These are phyloP conservation scores for Ligustrum vulgare DNA, from an alignment of 257 asterid species.

Conservation along the genomic window DNA sequence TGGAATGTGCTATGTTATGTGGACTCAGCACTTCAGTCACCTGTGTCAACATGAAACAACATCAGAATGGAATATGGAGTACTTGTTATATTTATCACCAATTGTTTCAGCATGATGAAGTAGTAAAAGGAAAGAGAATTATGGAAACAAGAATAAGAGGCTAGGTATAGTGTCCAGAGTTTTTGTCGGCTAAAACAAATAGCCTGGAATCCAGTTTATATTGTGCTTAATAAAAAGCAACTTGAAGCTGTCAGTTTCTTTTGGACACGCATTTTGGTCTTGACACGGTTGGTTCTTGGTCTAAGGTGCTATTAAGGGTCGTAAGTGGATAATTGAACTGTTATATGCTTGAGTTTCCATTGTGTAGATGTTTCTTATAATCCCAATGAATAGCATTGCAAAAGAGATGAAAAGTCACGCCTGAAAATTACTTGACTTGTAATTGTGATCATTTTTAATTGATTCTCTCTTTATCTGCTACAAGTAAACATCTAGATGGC, in stretches of 20 bases:
- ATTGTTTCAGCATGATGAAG: background rate
- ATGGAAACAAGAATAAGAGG: background rate
- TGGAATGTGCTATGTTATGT: background rate
- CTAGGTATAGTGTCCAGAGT: background rate
- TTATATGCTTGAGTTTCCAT: slow-evolving; percentile 13
- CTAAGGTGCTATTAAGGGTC: slow-evolving; percentile 8
- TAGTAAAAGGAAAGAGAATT: background rate
- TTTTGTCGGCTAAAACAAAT: background rate
- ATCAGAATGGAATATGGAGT: background rate
- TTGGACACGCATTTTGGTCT: background rate
- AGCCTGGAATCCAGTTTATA: background rate
- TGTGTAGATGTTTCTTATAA: slow-evolving; percentile 7
- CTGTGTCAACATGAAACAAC: background rate
- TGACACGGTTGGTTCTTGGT: background rate
- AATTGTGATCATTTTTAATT: slow-evolving; percentile 6
- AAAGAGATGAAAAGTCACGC: slow-evolving; percentile 2
- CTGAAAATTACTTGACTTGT: background rate
- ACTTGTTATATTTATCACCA: background rate
- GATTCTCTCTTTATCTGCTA: background rate
- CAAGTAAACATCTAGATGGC: background rate
- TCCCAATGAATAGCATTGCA: slow-evolving; percentile 14
- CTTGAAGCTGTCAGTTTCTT: background rate
- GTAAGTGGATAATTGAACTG: background rate
- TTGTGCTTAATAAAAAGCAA: background rate
- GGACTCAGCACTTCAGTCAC: background rate